Percentiles rank a stretch among this genome's conserved stretches.
Evolutionary conservation across 1,139 yeast genomes (phyloP).

Genomic region (Nakaseomyces sp.): DNA sequence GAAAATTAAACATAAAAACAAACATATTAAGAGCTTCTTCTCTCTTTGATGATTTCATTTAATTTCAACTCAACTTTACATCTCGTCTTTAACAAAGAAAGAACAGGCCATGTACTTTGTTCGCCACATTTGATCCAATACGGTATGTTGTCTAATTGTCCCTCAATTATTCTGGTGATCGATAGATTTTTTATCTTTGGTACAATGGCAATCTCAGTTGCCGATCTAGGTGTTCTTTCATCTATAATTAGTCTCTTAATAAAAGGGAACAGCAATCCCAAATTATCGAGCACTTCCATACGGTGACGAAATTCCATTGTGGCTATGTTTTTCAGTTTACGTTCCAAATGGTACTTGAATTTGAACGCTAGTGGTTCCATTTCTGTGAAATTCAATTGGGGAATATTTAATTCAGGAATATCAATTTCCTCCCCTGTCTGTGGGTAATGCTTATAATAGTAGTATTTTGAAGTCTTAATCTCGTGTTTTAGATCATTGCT

Average conservation of each 20-base stretch:
- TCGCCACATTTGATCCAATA: conserved; percentile 92
- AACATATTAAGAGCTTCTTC: conserved; percentile 32
- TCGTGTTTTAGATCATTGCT: conserved; percentile 72
- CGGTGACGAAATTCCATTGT: conserved; percentile 76
- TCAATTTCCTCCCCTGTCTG: conserved; percentile 19
- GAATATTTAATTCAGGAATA: conserved; percentile 22
- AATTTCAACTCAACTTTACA: conserved; percentile 85
- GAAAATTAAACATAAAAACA: background rate
- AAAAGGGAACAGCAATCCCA: conserved; percentile 66
- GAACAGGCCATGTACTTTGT: conserved; percentile 85
- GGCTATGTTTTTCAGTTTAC: conserved; percentile 33
- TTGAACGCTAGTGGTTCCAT: conserved; percentile 41
- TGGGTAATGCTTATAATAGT: conserved; percentile 31
- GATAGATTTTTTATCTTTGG: conserved; percentile 77
- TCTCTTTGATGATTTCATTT: conserved; percentile 43
- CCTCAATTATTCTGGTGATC: conserved; percentile 48
- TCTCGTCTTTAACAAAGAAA: conserved; percentile 78
- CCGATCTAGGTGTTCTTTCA: conserved; percentile 71
- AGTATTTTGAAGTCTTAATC: conserved; percentile 33
- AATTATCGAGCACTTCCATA: conserved; percentile 64
- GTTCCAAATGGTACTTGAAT: conserved; percentile 35
- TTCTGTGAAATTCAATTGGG: conserved; percentile 29
- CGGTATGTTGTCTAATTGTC: conserved; percentile 61
- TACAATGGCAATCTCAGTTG: conserved; percentile 78
- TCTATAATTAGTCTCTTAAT: conserved; percentile 75